Conservation (phyloP, 495 filamentous ascomycete species). For the Aspergillus funiculosus region DNA sequence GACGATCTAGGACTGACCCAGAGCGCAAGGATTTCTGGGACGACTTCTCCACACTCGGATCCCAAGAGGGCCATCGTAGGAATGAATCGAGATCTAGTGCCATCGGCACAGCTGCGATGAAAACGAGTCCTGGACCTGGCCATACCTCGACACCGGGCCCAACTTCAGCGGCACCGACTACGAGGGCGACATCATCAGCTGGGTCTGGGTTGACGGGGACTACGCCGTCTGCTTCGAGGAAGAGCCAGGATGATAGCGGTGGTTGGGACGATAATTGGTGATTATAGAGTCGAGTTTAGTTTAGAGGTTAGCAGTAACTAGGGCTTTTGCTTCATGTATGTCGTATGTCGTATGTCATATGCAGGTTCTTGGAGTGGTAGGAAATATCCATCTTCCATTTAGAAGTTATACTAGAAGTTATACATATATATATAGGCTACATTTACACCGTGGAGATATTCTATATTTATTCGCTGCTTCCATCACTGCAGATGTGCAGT, state of each 20-base stretch:
- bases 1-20: conserved; percentile 42
- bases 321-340: conserved; percentile 6
- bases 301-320: too few relatives aligned
- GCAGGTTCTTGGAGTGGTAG: background rate
- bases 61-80: conserved; percentile 39
- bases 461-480: conserved; percentile 6
- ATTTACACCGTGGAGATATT: too few relatives aligned
- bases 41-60: conserved; percentile 56
- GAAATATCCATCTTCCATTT: conserved; percentile 15
- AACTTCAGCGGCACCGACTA: conserved; percentile 17
- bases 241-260: conserved; percentile 37
- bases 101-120: conserved; percentile 72
- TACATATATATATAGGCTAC: too few relatives aligned
- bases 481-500: background rate
- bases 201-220: conserved; percentile 16
- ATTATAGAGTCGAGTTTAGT: too few relatives aligned
- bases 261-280: conserved; percentile 67
- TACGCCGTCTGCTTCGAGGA: conserved; percentile 32
- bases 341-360: background rate
- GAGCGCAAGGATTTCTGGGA: conserved; percentile 92
- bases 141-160: too few relatives aligned
- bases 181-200: conserved; percentile 22
- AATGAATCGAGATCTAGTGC: conserved; percentile 35
- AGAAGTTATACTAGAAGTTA: too few relatives aligned
- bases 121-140: conserved; percentile 53